A percentile compares a stretch with the other conserved stretches of the same genome.
These are phyloP conservation scores for Cytospora chrysosperma DNA, from an alignment of 2,329 filamentous ascomycete species.

Conservation along the genomic window DNA sequence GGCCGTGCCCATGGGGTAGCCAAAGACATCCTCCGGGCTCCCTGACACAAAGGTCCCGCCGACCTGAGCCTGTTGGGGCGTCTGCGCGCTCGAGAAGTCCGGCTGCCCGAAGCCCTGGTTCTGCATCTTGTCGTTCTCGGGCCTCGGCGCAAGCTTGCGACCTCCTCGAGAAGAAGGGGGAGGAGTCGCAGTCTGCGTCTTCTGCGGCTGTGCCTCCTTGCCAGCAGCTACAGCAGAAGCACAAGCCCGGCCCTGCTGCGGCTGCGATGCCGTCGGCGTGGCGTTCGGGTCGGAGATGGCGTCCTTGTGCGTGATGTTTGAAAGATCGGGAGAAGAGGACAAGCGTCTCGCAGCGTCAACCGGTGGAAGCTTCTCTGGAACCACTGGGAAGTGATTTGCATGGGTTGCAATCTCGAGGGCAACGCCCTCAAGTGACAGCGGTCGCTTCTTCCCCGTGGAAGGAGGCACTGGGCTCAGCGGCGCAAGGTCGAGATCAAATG, in stretches of 20 bases:
- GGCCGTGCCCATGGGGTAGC: conserved; percentile 57
- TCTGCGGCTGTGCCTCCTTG: conserved; percentile 45
- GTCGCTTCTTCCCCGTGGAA: conserved; percentile 45
- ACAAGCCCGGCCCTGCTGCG: conserved; percentile 38
- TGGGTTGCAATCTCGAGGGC: conserved; percentile 57
- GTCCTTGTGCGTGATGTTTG: conserved; percentile 33
- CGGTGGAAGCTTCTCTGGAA: conserved; percentile 53
- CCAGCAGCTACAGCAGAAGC: conserved; percentile 30
- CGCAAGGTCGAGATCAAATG: conserved; percentile 45
- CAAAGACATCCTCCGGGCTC: conserved; percentile 55
- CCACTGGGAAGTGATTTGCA: conserved; percentile 59
- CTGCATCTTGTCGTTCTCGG: conserved; percentile 51
- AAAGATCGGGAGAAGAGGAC: conserved; percentile 55
- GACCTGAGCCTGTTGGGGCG: conserved; percentile 50
- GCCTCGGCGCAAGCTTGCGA: conserved; percentile 54
- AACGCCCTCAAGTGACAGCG: conserved; percentile 50
- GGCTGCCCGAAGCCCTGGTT: conserved; percentile 53
- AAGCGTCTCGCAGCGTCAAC: conserved; percentile 59
- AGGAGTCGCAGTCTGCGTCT: conserved; percentile 54
- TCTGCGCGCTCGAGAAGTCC: conserved; percentile 51
- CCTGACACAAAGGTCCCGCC: conserved; percentile 41
- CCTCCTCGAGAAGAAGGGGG: conserved; percentile 57
- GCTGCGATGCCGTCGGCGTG: conserved; percentile 14
- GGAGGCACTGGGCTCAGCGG: conserved; percentile 37
- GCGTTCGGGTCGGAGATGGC: background rate